A percentile compares a stretch with the other conserved stretches of the same genome.
These are phyloP conservation scores for Trametes sp. DNA, from an alignment of 1,284 basidiomycete species.

Conservation along the genomic window DNA sequence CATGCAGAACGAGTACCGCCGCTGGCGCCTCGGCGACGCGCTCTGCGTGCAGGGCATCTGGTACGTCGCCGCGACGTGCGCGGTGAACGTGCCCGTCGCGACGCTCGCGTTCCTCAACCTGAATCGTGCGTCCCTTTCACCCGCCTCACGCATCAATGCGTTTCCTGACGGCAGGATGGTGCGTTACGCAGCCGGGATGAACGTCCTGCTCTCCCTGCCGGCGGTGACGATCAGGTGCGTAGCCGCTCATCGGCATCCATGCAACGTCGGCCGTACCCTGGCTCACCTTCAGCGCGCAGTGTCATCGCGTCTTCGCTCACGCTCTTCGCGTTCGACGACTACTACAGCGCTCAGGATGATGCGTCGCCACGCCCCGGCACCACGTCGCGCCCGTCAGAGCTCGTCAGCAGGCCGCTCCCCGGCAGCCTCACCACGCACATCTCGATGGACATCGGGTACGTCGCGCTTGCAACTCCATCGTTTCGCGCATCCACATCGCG, in stretches of 20 bases:
- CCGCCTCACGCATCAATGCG: not conserved
- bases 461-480: not conserved
- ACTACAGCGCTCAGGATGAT: not conserved
- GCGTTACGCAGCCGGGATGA: slow-evolving; percentile 17
- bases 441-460: slow-evolving; percentile 6
- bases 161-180: not conserved
- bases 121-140: slow-evolving; percentile 10
- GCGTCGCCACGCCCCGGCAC: not conserved
- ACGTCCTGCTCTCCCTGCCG: slow-evolving; percentile 21
- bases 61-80: slow-evolving; percentile 25
- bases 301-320: slow-evolving; percentile 24
- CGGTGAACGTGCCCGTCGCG: slow-evolving; percentile 22
- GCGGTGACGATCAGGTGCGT: slow-evolving; percentile 23
- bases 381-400: not conserved
- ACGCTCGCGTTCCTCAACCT: slow-evolving; percentile 23
- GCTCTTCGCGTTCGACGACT: slow-evolving; percentile 21
- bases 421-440: slow-evolving; percentile 10
- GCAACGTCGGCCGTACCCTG: not conserved
- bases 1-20: not conserved
- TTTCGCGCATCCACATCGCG: not conserved
- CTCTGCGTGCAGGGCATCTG: slow-evolving; percentile 28
- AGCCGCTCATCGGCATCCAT: not conserved
- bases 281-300: not conserved
- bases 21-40: slow-evolving; percentile 20
- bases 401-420: not conserved